A percentile compares a stretch with the other conserved stretches of the same genome.
These are phyloP conservation scores for Holtermanniella nyarrowii DNA, from an alignment of 768 basidiomycete genomes.

Conservation along the genomic window DNA sequence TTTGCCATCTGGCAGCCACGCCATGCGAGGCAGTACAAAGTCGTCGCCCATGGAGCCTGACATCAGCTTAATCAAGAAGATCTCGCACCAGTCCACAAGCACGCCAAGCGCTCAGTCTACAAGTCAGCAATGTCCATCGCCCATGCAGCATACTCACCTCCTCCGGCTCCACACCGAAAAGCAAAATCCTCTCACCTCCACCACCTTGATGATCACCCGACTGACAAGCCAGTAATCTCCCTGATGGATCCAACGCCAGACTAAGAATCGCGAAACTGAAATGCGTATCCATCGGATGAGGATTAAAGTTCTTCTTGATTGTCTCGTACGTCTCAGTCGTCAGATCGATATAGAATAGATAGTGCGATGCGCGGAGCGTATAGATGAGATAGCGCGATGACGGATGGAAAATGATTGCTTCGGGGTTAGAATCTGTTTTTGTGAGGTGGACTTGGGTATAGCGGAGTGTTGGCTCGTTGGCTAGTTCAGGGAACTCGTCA, in stretches of 20 bases:
- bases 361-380: constrained; percentile 22
- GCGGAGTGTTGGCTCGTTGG: constrained; percentile 24
- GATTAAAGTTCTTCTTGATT: constrained; percentile 34
- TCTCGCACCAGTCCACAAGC: constrained; percentile 28
- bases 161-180: constrained; percentile 31
- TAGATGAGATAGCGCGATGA: constrained; percentile 26
- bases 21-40: constrained; percentile 37
- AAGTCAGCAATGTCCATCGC: neutral
- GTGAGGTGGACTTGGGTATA: constrained; percentile 22
- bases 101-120: constrained; percentile 25
- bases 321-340: constrained; percentile 7
- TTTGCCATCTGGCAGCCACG: constrained; percentile 36
- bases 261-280: constrained; percentile 37
- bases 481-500: constrained; percentile 23
- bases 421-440: constrained; percentile 31
- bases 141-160: constrained; percentile 8
- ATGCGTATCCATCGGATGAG: constrained; percentile 36
- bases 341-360: constrained; percentile 20
- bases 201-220: constrained; percentile 37
- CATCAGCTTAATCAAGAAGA: neutral
- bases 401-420: constrained; percentile 32
- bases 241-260: constrained; percentile 31
- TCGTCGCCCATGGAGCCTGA: constrained; percentile 28
- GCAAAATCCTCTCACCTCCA: constrained; percentile 32
- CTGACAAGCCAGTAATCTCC: constrained; percentile 34